Base-by-base conservation (phyloP, 2,329 filamentous ascomycete species). In the Ophiostoma perfectum region DNA sequence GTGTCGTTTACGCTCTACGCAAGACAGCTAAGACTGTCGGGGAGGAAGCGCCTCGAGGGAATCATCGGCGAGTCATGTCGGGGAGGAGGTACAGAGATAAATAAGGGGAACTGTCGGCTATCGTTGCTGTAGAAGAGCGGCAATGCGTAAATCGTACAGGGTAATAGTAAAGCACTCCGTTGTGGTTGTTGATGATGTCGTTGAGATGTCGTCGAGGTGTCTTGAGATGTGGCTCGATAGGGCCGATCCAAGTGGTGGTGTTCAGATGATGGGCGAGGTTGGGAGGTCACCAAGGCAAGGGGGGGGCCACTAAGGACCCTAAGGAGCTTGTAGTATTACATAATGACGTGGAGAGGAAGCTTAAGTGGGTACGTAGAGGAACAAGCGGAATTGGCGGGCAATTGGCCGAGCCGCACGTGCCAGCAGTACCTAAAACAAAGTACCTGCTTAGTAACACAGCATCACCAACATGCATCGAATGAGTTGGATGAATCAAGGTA, bases 41-140 rank as follows among this genome's bases (percentile, higher is more conserved):
- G 58, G 41, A 14, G 58, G 58, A 62, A 14, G 58, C 58, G 58
- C 36, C 38, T 41, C 58, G 58, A 60, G 55, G 55, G 12, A 12
- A 63, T 63, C 60, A 63, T 63, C 16, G 39, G 60, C 60, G 60
- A 63, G 60, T 18, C 60, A 63, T 63, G 60, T 63, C 60, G 60
- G 58, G 27, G 4, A 14, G 7, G 55, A 39, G 55, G 36, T 7
- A 8, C 36, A 18, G 52, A 18, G 47, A n/a, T 5, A n/a, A 60
- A 60, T 60, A 36, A 60, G 27, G 55, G 52, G 55, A 0, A 5
- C 3, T 44, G 55, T 16, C 58, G 58, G 45, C 18, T 5, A 4
- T 52, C 49, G 49, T 18, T 27, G 27, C 27, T 27, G 27, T 27
- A 27, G 27, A 2, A 27, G 2, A 27, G 2, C 27, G 27, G 49